These are phyloP conservation scores for Ophiosphaerella narmari DNA, from an alignment of 2,329 filamentous ascomycete species.

Conservation along the genomic window DNA sequence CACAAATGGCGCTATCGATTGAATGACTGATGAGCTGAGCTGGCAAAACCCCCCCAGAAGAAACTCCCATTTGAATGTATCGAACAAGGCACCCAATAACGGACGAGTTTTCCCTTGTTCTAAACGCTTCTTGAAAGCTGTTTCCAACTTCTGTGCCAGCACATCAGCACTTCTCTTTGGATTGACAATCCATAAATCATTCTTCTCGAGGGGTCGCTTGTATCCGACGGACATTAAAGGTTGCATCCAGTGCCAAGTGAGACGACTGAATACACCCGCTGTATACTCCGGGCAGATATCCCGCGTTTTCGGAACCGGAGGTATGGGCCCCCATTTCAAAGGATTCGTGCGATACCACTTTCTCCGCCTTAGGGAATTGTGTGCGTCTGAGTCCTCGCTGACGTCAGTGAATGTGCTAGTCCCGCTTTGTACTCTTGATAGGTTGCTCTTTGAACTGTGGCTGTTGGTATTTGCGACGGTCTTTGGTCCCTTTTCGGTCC, in stretches of 20 bases:
- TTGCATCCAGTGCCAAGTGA: slow-evolving; percentile 90
- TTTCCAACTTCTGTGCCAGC: slow-evolving; percentile 68
- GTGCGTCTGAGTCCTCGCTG: slow-evolving; percentile 36
- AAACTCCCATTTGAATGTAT: slow-evolving; percentile 85
- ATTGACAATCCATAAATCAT: slow-evolving; percentile 89
- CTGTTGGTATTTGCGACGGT: slow-evolving; percentile 30
- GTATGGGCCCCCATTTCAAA: slow-evolving; percentile 54
- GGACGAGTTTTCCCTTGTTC: slow-evolving; percentile 72
- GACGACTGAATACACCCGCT: slow-evolving; percentile 72
- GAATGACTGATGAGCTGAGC: slow-evolving; percentile 69
- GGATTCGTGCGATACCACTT: slow-evolving; percentile 64
- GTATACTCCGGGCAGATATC: slow-evolving; percentile 69
- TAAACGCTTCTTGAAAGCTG: slow-evolving; percentile 70
- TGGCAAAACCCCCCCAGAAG: slow-evolving; percentile 81
- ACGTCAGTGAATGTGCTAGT: slow-evolving; percentile 34
- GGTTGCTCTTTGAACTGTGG: slow-evolving; percentile 20
- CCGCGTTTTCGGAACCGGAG: slow-evolving; percentile 61
- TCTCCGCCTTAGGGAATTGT: slow-evolving; percentile 38
- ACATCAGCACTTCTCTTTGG: slow-evolving; percentile 74
- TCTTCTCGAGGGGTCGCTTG: slow-evolving; percentile 77
- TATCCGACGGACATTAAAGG: slow-evolving; percentile 85
- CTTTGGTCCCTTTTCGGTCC: slow-evolving; percentile 42
- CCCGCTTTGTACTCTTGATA: slow-evolving; percentile 36
- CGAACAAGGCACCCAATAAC: slow-evolving; percentile 79
- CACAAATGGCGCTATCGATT: slow-evolving; percentile 83